Evolutionary conservation across 2,329 filamentous ascomycete species (phyloP).

Genomic region (Colletotrichum graminicola): DNA sequence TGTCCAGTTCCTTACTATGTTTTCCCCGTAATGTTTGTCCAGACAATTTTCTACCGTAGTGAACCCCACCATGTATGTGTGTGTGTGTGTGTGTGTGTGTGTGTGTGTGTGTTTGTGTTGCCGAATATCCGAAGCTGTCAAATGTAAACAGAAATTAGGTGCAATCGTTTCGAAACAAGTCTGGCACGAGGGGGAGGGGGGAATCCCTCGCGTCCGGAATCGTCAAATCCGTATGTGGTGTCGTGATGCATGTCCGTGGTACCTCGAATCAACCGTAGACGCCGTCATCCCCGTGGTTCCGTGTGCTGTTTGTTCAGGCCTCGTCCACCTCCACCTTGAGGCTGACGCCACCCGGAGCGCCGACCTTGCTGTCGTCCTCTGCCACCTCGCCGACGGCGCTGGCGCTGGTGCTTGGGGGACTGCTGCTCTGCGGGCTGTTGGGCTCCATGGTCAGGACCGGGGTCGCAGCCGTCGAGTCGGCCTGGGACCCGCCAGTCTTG

Average conservation of each 20-base stretch:
- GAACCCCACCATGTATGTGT: conserved; percentile 32
- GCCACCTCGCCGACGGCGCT: conserved; percentile 62
- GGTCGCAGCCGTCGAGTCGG: conserved; percentile 69
- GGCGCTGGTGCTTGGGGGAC: conserved; percentile 72
- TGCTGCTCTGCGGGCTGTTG: conserved; percentile 77
- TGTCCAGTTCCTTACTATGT: not conserved
- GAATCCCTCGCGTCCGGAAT: conserved; percentile 6
- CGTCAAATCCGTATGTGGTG: conserved; percentile 26
- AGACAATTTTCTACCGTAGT: conserved; percentile 36
- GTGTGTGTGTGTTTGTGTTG: not conserved
- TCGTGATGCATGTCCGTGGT: conserved; percentile 34
- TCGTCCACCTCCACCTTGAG: conserved; percentile 50
- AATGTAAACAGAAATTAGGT: conserved; percentile 38
- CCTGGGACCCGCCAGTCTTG: conserved; percentile 37
- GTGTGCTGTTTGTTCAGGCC: conserved; percentile 43
- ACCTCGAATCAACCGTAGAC: conserved; percentile 34
- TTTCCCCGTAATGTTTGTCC: conserved; percentile 20
- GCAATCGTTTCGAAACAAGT: conserved; percentile 27
- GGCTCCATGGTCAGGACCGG: conserved; percentile 76
- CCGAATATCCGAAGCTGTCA: conserved; percentile 15
- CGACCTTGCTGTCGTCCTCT: conserved; percentile 48
- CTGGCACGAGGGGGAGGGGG: conserved; percentile 1
- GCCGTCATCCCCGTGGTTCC: conserved; percentile 11
- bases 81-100: conserved; percentile 4
- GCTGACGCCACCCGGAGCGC: conserved; percentile 35